phyloP scores from a whole-genome alignment of 371 early-diverging fungal species.

The Entomophthora muscae region DNA sequence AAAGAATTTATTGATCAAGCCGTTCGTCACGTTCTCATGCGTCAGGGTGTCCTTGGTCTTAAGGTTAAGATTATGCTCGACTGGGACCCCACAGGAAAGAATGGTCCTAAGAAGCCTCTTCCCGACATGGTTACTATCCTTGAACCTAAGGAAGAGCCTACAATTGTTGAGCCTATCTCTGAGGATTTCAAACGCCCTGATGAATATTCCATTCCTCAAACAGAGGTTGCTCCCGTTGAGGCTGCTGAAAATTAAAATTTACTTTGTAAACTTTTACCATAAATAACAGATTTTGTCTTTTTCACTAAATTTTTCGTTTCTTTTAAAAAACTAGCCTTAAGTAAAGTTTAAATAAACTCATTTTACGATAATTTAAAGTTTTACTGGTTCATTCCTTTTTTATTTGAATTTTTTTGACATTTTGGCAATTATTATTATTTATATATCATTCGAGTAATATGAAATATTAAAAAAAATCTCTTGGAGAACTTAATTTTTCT shows the following conservation, averaged over 20 bases:
- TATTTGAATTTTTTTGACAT: too few relatives aligned
- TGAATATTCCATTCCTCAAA: slow-evolving; percentile 23
- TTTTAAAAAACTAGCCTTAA: too few relatives aligned
- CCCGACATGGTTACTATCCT: slow-evolving; percentile 96
- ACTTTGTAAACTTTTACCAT: too few relatives aligned
- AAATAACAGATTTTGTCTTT: too few relatives aligned
- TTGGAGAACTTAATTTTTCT: too few relatives aligned
- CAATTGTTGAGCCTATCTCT: slow-evolving; percentile 50
- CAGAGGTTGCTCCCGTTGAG: slow-evolving; percentile 17
- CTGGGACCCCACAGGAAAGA: slow-evolving; percentile 89
- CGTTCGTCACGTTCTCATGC: slow-evolving; percentile 95
- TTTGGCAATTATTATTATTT: too few relatives aligned
- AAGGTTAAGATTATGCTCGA: slow-evolving; percentile 99
- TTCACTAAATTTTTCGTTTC: too few relatives aligned
- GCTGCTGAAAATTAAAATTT: background rate
- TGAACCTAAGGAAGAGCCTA: slow-evolving; percentile 73
- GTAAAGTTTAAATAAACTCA: too few relatives aligned
- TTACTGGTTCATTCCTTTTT: too few relatives aligned
- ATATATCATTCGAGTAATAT: too few relatives aligned
- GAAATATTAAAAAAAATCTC: too few relatives aligned
- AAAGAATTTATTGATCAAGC: slow-evolving; percentile 96
- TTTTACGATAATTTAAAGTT: too few relatives aligned
- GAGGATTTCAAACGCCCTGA: slow-evolving; percentile 45
- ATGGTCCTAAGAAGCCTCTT: slow-evolving; percentile 91
- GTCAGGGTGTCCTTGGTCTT: slow-evolving; percentile 99